These are phyloP conservation scores for Lepidium africanum DNA, from an alignment of 345 rosid species.

Conservation along the genomic window DNA sequence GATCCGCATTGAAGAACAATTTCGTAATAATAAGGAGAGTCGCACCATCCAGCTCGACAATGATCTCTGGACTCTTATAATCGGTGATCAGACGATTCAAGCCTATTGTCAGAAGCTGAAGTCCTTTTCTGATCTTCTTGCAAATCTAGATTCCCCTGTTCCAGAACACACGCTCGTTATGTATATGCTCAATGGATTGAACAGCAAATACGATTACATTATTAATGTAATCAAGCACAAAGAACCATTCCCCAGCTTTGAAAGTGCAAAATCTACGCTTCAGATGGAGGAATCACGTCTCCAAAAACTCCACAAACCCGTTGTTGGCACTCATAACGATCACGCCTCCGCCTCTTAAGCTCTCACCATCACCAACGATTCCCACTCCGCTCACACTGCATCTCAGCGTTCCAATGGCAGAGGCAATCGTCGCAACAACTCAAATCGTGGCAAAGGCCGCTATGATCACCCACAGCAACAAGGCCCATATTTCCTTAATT, in stretches of 20 bases:
- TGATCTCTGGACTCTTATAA: no score
- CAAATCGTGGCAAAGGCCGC: background rate
- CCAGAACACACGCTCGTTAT: background rate
- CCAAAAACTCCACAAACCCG: background rate
- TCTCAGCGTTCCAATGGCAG: no score
- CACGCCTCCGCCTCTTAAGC: no score
- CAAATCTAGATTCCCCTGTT: background rate
- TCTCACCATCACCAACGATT: no score
- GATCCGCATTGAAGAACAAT: background rate
- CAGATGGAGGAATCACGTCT: background rate
- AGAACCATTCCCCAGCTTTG: background rate
- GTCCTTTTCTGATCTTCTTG: background rate
- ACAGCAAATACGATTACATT: background rate
- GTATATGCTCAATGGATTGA: background rate
- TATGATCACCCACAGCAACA: no score
- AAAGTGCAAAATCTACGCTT: background rate
- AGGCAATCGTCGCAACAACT: background rate
- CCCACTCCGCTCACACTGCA: no score
- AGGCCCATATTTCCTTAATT: no score
- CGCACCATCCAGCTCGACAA: background rate
- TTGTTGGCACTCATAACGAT: no score
- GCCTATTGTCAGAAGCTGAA: background rate
- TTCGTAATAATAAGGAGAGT: background rate
- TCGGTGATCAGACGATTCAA: background rate
- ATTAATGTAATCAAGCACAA: background rate